Evolutionary conservation across 1,284 basidiomycete genomes (phyloP).

Genomic region (Boletus calvinii): DNA sequence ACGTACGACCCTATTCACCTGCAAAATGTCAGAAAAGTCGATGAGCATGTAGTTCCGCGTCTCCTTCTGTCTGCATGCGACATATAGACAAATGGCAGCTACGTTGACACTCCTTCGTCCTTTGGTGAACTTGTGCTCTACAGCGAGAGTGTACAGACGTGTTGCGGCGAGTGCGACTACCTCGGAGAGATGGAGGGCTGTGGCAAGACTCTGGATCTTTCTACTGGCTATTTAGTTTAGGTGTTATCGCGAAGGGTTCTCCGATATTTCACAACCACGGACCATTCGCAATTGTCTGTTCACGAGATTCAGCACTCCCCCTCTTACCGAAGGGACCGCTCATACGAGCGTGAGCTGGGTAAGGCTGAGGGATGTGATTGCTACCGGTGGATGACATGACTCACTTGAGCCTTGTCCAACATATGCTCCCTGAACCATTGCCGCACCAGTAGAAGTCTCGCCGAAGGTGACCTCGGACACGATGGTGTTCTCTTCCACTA

Average conservation of each 20-base stretch:
- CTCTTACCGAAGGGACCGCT: constrained; percentile 78
- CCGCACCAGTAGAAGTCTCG: constrained; percentile 89
- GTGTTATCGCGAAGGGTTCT: neutral
- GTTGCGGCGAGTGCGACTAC: constrained; percentile 80
- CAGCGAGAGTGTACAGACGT: constrained; percentile 89
- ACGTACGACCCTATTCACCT: constrained; percentile 49
- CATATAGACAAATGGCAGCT: constrained; percentile 93
- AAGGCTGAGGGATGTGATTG: constrained; percentile 3
- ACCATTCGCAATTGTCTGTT: constrained; percentile 90
- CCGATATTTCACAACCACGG: constrained; percentile 21
- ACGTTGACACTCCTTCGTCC: constrained; percentile 92
- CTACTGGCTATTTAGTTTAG: constrained; percentile 57
- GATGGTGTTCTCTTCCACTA: constrained; percentile 93
- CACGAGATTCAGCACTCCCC: constrained; percentile 74
- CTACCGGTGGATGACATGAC: constrained; percentile 35
- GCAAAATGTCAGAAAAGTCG: constrained; percentile 92
- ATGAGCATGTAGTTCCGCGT: constrained; percentile 96
- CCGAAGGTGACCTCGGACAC: constrained; percentile 94
- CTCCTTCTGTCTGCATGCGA: constrained; percentile 91
- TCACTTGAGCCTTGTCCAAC: constrained; percentile 91
- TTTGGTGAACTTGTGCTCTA: constrained; percentile 92
- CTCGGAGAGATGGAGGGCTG: constrained; percentile 76
- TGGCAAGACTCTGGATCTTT: constrained; percentile 81
- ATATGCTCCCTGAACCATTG: constrained; percentile 94
- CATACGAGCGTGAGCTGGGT: constrained; percentile 73